Base-by-base conservation (phyloP, 1,284 basidiomycete species). In the Marasmius fiardii region DNA sequence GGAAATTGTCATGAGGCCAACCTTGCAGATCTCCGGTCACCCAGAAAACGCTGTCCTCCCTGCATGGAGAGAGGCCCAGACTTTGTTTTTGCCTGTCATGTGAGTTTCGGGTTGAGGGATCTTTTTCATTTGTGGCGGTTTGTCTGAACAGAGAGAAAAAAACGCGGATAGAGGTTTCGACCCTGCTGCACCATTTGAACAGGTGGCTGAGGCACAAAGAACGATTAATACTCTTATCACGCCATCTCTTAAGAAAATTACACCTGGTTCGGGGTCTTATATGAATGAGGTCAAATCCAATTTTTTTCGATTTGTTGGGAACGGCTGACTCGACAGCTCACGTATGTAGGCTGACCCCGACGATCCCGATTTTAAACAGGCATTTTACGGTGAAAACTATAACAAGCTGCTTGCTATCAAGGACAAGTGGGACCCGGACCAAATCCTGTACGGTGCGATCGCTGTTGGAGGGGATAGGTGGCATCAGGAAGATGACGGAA, bases 381-480 rank as follows among this genome's bases (percentile, higher is more conserved):
- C 54, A n/a, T 64, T 67, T 41, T 67, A 61, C 45, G 65, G 65
- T 4, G 4, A 31, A 4, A 63, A 67, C 51, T 65, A 67, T 44
- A 34, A 53, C 5, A 54, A 55, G 1, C 54, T 67, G 1, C 44
- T 65, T 1, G 16, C 43, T 4, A 63, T 67, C 26, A 67, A 67
- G 39, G 60, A 64, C 23, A 60, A 57, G 24, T 65, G 55, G 33
- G 65, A 67, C 53, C 65, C 64, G 5, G 58, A 59, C 16, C 61
- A 67, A 20, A 10, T 64, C 4, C 43, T 67, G 20, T 64, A 64
- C 45, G 65, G 59, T n/a, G 50, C 56, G 10, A 65, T 56, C 4
- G 55, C 60, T 33, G 65, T 66, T 11, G 65, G 65, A n/a, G 60
- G 65, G 2, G 65, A 66, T 45, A 52, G 62, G 10, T 66, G 64